Evolutionary conservation across 2,329 filamentous ascomycete genomes (phyloP), one percentile per base, ranked within the genome.

Genomic region (Microsporum audouinii): DNA sequence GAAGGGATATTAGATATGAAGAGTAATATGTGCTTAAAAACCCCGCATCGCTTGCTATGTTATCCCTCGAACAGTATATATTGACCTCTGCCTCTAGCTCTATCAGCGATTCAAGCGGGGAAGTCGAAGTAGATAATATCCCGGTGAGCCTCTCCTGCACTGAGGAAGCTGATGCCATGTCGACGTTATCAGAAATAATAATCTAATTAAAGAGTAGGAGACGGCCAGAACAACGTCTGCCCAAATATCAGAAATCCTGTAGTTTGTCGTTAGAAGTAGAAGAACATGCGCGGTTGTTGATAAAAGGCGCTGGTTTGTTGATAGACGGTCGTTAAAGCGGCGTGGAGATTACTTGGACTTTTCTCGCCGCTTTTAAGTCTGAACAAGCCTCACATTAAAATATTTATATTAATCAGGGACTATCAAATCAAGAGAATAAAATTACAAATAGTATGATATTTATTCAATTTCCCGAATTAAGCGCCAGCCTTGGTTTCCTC

Each of bases 1-100:
- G 71, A 45, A 75, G 72, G 5, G 71, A 70, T 55, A 76, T 70
- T 55, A 76, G 70, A 61, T 73, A 76, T 10, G 69, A 68, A 3
- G 73, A 72, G 57, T 75, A 76, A 62, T 72, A 77, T 5, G 69
- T 63, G 63, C 71, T 71, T 12, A 76, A 63, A 2, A 76, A 65
- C 8, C 70, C 65, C 4, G 64, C 49, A 33, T 72, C 67, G 12
- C 65, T 65, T 3, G 62, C 62, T 56, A 65, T 55, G 12, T 63
- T 65, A 43, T 59, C 63, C 2, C 66, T 60, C 23, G 66, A 65
- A 57, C 68, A 68, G 6, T 70, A 64, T 5, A 75, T 62, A 43
- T 68, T 71, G 29, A 73, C 71, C 57, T 72, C 66, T 34, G 66
- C 64, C 64, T 77, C 75, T 8, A 57, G 55, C 55, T 38, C 27